Evolutionary conservation across 2,329 filamentous ascomycete genomes (phyloP), one percentile per base, ranked within the genome.

Genomic region (Sclerotinia subarctica): DNA sequence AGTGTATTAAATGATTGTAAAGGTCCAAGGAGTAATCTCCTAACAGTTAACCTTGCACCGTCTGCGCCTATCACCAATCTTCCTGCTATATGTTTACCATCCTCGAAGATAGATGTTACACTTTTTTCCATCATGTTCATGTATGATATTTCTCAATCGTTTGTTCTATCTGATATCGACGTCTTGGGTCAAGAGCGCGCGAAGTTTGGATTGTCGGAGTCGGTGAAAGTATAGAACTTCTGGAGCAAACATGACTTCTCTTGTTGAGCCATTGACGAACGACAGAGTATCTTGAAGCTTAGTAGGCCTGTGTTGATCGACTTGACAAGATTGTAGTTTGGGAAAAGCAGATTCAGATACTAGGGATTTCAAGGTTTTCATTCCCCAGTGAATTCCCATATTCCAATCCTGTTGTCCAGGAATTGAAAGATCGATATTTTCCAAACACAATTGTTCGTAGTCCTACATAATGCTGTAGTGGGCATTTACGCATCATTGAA

Each of bases 161-260:
- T 82, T 83, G 66, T 77, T 76, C 71, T 78, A 81, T 58, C 74
- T 66, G 5, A 82, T 76, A 65, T 80, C 73, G 2, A 81, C 60
- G 2, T 73, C 77, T 63, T 79, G 73, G 1, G 76, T 74, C 29
- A 79, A 71, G 6, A 81, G 69, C 6, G 74, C 70, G 5, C 80
- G 78, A 44, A 82, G 72, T 63, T 79, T 78, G 19, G 78, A 75
- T 42, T 78, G 76, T 2, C 77, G 76, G 15, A 79, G 73, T 3
- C 78, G 76, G 32, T 78, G 75, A 3, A 78, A 75, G 42, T 78
- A 76, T 4, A 76, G 74, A 57, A 76, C 74, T 65, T 71, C 58
- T 3, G 52, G 51, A 5, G 69, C 68, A 49, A 38, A 67, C 46
- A 76, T 68, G 2, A 72, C n/a, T 17, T 79, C 75, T 10, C 77